phyloP scores from a whole-genome alignment of 257 asterid genomes.

The Lycium ferocissimum region DNA sequence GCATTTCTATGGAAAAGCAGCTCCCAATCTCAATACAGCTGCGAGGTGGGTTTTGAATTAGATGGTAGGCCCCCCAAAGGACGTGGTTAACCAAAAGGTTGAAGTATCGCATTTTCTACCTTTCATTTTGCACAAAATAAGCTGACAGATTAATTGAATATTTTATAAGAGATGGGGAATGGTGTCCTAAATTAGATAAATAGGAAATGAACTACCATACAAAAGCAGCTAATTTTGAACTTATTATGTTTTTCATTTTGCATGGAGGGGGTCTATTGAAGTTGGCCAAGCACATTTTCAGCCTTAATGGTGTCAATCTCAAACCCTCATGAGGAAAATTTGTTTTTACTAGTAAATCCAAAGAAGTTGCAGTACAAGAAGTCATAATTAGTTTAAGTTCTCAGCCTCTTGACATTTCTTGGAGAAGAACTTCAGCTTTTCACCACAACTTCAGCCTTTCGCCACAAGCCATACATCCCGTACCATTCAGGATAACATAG shows the following conservation, averaged over 20 bases:
- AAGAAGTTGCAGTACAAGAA: neutral
- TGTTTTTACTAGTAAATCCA: neutral
- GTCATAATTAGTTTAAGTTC: neutral
- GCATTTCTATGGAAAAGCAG: neutral
- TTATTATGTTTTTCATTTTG: neutral
- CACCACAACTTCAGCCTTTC: neutral
- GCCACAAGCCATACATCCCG: neutral
- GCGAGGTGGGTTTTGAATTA: neutral
- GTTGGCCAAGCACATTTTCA: neutral
- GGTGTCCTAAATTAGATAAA: neutral
- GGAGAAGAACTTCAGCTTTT: neutral
- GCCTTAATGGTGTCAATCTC: neutral
- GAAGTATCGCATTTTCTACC: neutral
- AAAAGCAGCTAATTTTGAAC: neutral
- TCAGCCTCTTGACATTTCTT: neutral
- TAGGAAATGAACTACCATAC: neutral
- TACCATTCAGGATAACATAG: neutral
- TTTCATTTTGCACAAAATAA: too few relatives aligned
- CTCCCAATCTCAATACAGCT: neutral
- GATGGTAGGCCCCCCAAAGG: neutral
- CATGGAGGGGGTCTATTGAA: neutral
- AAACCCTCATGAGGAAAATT: neutral
- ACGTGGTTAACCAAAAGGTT: neutral
- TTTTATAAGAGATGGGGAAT: neutral
- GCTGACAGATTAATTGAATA: neutral